These are phyloP conservation scores for Hibiscus mutabilis DNA, from an alignment of 345 rosid species.

Conservation along the genomic window DNA sequence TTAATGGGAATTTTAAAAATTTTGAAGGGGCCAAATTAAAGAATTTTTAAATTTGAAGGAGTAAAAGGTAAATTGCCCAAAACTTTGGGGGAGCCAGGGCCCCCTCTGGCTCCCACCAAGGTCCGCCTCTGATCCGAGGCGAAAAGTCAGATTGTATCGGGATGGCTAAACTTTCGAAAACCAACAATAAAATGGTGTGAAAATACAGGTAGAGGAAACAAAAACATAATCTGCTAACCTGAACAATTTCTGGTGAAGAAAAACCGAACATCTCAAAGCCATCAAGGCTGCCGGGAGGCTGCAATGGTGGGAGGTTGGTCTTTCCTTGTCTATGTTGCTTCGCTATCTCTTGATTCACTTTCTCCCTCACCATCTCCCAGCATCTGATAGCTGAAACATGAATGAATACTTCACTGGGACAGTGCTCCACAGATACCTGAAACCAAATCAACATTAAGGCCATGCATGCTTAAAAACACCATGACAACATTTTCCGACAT, in stretches of 20 bases:
- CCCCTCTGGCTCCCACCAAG: no score
- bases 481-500: not conserved
- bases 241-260: conserved; percentile 85
- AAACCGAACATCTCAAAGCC: conserved; percentile 97
- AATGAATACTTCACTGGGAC: conserved; percentile 73
- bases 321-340: conserved; percentile 78
- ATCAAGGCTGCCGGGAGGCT: conserved; percentile 96
- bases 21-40: no score
- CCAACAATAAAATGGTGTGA: not conserved
- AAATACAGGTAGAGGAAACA: not conserved
- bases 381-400: conserved; percentile 78
- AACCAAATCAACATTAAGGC: not conserved
- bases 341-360: conserved; percentile 85
- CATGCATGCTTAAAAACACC: not conserved
- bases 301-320: conserved; percentile 75
- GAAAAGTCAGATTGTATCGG: no score
- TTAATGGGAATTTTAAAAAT: no score
- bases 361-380: conserved; percentile 98
- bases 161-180: no score
- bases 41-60: no score
- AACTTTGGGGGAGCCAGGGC: no score
- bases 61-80: no score
- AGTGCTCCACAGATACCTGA: conserved; percentile 80
- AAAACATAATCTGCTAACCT: conserved; percentile 42
- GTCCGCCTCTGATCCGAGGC: no score